A percentile compares a stretch with the other conserved stretches of the same genome.
phyloP scores from a whole-genome alignment of 2,329 filamentous ascomycete species.

The Rutstroemia sp. region DNA sequence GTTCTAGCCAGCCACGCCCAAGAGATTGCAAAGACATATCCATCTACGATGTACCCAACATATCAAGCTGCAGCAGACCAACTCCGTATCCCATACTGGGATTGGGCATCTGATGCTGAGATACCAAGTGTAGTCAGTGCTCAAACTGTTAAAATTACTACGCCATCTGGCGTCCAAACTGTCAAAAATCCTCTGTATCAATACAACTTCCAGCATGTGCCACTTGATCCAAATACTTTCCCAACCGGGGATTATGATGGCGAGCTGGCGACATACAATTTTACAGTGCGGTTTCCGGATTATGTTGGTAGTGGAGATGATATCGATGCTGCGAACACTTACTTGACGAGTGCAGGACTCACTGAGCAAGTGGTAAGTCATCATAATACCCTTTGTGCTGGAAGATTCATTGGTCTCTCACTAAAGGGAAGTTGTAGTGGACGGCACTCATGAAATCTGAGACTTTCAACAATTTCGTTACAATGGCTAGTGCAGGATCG shows the following conservation, averaged over 20 bases:
- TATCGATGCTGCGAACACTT: conserved; percentile 14
- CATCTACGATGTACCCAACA: conserved; percentile 31
- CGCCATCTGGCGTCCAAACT: conserved; percentile 12
- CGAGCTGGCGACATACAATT: conserved; percentile 24
- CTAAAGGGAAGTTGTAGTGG: conserved; percentile 35
- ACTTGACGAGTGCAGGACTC: conserved; percentile 14
- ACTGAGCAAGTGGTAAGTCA: conserved; percentile 16
- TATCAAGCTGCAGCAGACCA: conserved; percentile 38
- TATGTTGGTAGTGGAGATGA: conserved; percentile 9
- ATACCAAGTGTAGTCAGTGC: conserved; percentile 32
- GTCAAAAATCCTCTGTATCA: conserved; percentile 46
- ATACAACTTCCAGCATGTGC: conserved; percentile 39
- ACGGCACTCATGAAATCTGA: conserved; percentile 34
- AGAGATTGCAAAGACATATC: conserved; percentile 34
- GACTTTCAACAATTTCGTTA: conserved; percentile 36
- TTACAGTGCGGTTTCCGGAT: conserved; percentile 29
- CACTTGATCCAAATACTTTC: conserved; percentile 31
- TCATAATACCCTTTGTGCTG: background rate
- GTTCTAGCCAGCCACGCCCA: conserved; percentile 40
- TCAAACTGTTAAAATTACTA: conserved; percentile 28
- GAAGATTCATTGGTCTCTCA: background rate
- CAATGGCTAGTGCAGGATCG: conserved; percentile 30
- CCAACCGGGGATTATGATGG: conserved; percentile 31
- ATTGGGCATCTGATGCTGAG: conserved; percentile 38
- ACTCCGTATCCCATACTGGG: conserved; percentile 43